Conservation (phyloP, 2,329 filamentous ascomycete genomes). For the Dactylellina leptospora region DNA sequence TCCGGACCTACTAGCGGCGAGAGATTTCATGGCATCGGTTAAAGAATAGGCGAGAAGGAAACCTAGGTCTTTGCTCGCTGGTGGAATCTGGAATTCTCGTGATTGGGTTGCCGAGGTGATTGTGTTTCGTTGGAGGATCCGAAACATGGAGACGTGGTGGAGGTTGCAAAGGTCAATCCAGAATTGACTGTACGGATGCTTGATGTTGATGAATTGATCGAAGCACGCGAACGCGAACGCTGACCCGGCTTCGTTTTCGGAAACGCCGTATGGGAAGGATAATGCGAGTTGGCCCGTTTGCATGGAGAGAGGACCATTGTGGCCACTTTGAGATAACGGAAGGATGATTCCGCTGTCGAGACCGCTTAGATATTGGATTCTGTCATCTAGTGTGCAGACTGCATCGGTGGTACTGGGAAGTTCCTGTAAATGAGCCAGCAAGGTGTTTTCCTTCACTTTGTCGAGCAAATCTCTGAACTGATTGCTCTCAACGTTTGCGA, state of each 20-base stretch:
- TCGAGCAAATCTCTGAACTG: constrained; percentile 25
- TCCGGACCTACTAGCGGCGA: constrained; percentile 32
- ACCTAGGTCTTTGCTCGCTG: constrained; percentile 39
- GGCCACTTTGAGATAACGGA: constrained; percentile 33
- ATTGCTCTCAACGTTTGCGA: constrained; percentile 36
- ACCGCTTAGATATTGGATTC: constrained; percentile 44
- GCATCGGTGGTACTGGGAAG: constrained; percentile 16
- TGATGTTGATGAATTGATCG: constrained; percentile 53
- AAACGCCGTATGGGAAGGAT: constrained; percentile 40
- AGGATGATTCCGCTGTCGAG: constrained; percentile 49
- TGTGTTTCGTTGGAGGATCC: constrained; percentile 42
- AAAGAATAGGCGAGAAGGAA: constrained; percentile 44
- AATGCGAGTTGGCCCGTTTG: constrained; percentile 19
- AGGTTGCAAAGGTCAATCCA: constrained; percentile 52
- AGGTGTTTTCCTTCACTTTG: constrained; percentile 18
- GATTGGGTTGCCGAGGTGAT: constrained; percentile 40
- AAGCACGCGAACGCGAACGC: constrained; percentile 50
- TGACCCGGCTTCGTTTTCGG: constrained; percentile 31
- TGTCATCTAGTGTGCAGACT: constrained; percentile 31
- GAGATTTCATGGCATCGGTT: constrained; percentile 40
- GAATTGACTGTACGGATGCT: constrained; percentile 50
- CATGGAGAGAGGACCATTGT: constrained; percentile 29
- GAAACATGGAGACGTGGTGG: constrained; percentile 51
- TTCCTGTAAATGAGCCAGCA: constrained; percentile 41
- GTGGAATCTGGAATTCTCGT: constrained; percentile 34